Base-by-base conservation (phyloP, 139 green algal species). In the Astrephomene gubernaculifera region DNA sequence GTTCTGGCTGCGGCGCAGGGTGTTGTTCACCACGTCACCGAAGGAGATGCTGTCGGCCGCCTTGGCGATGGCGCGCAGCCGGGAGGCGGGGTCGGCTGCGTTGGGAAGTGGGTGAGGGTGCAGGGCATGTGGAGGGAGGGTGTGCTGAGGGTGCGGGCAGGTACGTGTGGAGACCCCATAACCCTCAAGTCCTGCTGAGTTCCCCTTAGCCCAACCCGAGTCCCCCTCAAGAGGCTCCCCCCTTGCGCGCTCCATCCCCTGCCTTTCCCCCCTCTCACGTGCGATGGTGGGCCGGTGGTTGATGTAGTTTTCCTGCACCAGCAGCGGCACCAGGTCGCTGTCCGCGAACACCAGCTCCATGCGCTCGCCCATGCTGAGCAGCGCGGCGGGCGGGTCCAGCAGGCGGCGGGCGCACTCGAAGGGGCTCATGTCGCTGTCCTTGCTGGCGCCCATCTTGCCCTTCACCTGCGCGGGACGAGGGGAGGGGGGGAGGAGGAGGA, bases 241-340 rank as follows among this genome's bases (percentile, higher is more conserved):
- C 12, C 54, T 31, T 24, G 21, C 14, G 57, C 57, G 19, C 57
- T 33, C 57, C 57, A 6, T n/a, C 19, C 57, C 57, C 14, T 65
- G 19, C 57, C 8, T 52, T 33, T 44, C 3, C 60, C 35, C 43
- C 4, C 93, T 89, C 71, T 90, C 87, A 45, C 68, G 25, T 24
- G 89, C 90, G 17, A 93, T 86, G 17, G 67, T 84, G 4, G 96
- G 94, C 43, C 86, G 60, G 90, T 99, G 94, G 87, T 99, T 98
- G 29, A 98, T 27, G 87, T 99, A 99, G 90, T 99, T 99, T 89
- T 99, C 97, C 88, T 97, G 92, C 82, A 91, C 49, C 52, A 92
- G 83, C 79, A 92, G 70, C 27, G 97, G 96, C 63, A 99, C 92
- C 31, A 99, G 90, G 84, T 99, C 97, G 31, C 93, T 83, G 89